Percentiles rank a stretch among this genome's conserved stretches.
Evolutionary conservation across 208 protist species (phyloP).

Genomic region (Acanthamoeba triangularis): DNA sequence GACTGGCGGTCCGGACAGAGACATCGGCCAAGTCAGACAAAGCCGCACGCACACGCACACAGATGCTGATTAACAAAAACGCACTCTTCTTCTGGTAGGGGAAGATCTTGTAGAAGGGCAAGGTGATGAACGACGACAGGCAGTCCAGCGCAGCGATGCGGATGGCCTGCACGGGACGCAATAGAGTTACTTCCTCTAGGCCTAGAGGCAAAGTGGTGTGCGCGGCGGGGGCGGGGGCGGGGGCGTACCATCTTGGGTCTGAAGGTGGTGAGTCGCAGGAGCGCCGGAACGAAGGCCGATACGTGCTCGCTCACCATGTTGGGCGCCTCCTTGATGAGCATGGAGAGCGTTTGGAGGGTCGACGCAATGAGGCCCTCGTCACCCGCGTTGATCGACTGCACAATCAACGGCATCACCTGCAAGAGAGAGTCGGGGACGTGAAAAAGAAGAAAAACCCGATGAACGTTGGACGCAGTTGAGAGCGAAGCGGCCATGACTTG

Average conservation of each 20-base stretch:
- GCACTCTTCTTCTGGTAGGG: constrained; percentile 61
- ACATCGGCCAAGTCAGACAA: background rate
- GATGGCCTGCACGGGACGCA: background rate
- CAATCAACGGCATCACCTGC: constrained; percentile 58
- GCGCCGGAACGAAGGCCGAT: constrained; percentile 2
- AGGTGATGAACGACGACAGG: background rate
- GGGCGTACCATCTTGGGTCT: background rate
- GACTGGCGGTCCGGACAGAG: background rate
- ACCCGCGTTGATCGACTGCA: constrained; percentile 4
- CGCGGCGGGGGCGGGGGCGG: too few species aligned
- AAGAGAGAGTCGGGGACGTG: too few species aligned
- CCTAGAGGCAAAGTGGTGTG: background rate
- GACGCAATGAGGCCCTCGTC: background rate
- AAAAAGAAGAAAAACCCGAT: too few species aligned
- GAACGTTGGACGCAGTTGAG: background rate
- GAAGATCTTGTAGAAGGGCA: constrained; percentile 57
- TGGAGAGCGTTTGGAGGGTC: constrained; percentile 46
- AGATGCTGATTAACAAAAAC: background rate
- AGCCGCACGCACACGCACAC: background rate
- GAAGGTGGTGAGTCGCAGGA: constrained; percentile 46
- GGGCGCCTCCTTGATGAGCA: constrained; percentile 64
- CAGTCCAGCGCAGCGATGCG: constrained; percentile 52
- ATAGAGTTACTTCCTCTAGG: too few species aligned
- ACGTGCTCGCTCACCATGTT: constrained; percentile 35
- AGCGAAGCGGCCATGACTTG: background rate